Evolutionary conservation across 805 yeast species (phyloP).

Genomic region (Vanderwaltozyma yarrowii): DNA sequence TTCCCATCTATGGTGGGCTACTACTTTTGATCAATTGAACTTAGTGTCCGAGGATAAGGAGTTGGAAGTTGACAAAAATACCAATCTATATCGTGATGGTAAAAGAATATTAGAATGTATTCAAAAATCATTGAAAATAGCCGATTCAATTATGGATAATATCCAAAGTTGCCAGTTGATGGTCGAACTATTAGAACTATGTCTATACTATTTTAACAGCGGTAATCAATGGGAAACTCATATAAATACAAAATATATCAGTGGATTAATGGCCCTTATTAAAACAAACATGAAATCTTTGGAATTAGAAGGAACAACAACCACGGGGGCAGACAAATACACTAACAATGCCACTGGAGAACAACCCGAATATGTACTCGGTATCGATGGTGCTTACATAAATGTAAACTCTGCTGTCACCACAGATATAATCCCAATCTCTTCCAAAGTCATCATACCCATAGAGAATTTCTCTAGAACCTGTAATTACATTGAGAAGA

Average conservation of each 20-base stretch:
- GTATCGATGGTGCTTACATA: background rate
- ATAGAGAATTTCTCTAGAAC: too few species aligned
- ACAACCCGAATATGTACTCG: background rate
- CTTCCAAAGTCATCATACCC: too few species aligned
- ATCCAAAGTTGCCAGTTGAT: slow-evolving; percentile 58
- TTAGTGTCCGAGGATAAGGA: too few species aligned
- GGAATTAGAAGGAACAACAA: slow-evolving; percentile 24
- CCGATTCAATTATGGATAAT: slow-evolving; percentile 82
- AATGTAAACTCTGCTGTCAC: too few species aligned
- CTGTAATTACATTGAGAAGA: too few species aligned
- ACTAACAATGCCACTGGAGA: background rate
- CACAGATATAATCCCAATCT: too few species aligned
- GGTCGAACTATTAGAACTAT: slow-evolving; percentile 77
- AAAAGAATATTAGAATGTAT: slow-evolving; percentile 82
- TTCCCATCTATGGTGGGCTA: slow-evolving; percentile 88
- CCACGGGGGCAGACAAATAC: too few species aligned
- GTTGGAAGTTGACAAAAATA: too few species aligned
- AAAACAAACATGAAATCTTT: slow-evolving; percentile 41
- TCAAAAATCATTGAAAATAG: slow-evolving; percentile 75
- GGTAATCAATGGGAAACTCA: slow-evolving; percentile 12
- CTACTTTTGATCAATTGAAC: slow-evolving; percentile 34
- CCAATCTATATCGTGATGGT: slow-evolving; percentile 37
- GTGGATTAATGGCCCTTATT: slow-evolving; percentile 78
- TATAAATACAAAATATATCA: slow-evolving; percentile 66
- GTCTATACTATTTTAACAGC: slow-evolving; percentile 60